Evolutionary conservation across 1,284 basidiomycete species (phyloP).

Genomic region (Sporisorium graminicola): DNA sequence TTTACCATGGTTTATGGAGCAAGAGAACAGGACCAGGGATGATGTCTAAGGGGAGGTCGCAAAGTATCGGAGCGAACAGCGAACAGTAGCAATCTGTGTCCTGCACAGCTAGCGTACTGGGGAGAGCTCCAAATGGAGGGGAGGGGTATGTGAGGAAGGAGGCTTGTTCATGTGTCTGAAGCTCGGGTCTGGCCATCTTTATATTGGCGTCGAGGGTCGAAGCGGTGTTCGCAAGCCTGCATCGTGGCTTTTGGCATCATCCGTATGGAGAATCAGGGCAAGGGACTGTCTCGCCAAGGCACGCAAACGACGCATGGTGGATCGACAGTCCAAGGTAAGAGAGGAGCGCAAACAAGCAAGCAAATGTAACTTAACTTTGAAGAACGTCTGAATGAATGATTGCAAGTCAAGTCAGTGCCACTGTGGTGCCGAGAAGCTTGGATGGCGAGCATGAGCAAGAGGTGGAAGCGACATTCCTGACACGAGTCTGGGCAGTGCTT

Average conservation of each 20-base stretch:
- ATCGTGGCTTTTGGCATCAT: neutral
- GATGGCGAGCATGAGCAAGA: neutral
- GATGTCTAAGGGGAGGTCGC: neutral
- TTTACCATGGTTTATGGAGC: constrained; percentile 16
- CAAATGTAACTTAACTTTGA: neutral
- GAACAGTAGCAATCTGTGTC: constrained; percentile 1
- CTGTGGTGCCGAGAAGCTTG: neutral
- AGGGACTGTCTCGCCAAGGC: neutral
- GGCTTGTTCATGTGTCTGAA: neutral
- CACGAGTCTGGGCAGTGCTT: neutral
- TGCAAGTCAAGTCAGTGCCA: too few species aligned
- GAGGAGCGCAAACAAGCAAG: neutral
- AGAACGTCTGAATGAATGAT: neutral
- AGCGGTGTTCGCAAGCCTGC: too few species aligned
- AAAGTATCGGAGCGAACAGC: too few species aligned
- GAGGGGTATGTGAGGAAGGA: neutral
- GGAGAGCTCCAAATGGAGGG: neutral
- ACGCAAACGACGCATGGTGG: neutral
- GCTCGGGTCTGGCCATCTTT: neutral
- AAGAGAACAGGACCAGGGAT: neutral
- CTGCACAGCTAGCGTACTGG: neutral
- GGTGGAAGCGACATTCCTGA: neutral
- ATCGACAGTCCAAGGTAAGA: neutral
- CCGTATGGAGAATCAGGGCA: neutral
- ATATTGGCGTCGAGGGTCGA: neutral